phyloP scores from a whole-genome alignment of 106 monocot species.

The Hemerocallis citrina region DNA sequence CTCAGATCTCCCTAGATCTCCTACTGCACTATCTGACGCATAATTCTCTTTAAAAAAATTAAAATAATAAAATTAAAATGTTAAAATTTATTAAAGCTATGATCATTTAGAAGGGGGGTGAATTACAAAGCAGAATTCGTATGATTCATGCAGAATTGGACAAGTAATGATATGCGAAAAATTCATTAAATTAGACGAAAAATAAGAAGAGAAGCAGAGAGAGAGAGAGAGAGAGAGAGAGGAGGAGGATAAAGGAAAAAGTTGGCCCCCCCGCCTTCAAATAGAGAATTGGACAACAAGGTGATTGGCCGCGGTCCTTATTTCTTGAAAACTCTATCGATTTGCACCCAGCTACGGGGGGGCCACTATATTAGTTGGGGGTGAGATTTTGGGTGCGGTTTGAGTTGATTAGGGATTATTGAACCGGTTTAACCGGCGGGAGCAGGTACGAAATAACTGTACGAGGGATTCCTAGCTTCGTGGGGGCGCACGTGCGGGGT shows the following conservation, averaged over 20 bases:
- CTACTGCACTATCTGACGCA: neutral
- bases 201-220: neutral
- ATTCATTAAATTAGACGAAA: neutral
- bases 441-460: neutral
- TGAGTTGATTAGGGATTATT: neutral
- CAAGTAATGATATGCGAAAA: neutral
- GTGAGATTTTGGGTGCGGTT: neutral
- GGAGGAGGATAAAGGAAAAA: neutral
- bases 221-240: neutral
- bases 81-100: neutral
- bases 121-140: neutral
- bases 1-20: neutral
- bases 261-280: conserved; percentile 1
- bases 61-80: neutral
- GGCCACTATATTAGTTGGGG: neutral
- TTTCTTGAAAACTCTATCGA: neutral
- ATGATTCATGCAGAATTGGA: neutral
- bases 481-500: conserved; percentile 1
- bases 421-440: neutral
- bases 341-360: neutral
- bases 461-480: neutral
- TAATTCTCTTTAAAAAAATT: neutral
- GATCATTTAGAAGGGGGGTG: neutral
- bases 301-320: neutral
- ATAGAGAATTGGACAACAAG: conserved; percentile 1